These are phyloP conservation scores for Apiospora marii DNA, from an alignment of 2,329 filamentous ascomycete species.

Conservation along the genomic window DNA sequence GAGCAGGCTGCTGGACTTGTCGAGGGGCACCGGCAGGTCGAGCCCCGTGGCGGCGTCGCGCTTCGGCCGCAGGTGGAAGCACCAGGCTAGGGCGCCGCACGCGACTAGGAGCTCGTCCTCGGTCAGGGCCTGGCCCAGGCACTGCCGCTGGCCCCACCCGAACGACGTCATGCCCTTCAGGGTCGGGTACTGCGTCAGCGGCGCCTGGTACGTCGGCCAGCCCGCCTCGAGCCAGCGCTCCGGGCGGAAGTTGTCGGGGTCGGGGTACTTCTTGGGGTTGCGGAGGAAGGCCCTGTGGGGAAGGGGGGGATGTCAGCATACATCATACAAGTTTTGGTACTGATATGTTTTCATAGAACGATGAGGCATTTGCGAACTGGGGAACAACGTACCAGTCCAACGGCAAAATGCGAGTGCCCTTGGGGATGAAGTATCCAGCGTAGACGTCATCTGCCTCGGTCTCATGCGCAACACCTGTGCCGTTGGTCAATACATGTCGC, in stretches of 20 bases:
- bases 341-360: neutral
- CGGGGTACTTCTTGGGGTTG: constrained; percentile 58
- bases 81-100: constrained; percentile 56
- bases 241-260: constrained; percentile 59
- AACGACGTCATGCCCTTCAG: constrained; percentile 62
- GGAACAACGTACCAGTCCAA: constrained; percentile 45
- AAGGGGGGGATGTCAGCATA: constrained; percentile 22
- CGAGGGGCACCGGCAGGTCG: constrained; percentile 50
- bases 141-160: constrained; percentile 59
- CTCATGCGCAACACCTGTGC: constrained; percentile 56
- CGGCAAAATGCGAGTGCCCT: constrained; percentile 53
- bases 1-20: constrained; percentile 61
- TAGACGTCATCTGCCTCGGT: constrained; percentile 58
- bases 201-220: constrained; percentile 60
- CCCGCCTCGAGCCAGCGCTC: constrained; percentile 59
- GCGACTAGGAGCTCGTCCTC: constrained; percentile 58
- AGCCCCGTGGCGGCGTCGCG: constrained; percentile 49
- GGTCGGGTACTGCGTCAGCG: constrained; percentile 58
- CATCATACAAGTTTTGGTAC: no score
- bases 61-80: constrained; percentile 52
- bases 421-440: constrained; percentile 57
- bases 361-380: no score
- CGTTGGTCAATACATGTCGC: constrained; percentile 24
- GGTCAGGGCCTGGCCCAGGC: constrained; percentile 46
- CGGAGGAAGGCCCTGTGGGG: constrained; percentile 57